Base-by-base conservation (phyloP, 208 protist genomes). In the Crithidia mellificae region DNA sequence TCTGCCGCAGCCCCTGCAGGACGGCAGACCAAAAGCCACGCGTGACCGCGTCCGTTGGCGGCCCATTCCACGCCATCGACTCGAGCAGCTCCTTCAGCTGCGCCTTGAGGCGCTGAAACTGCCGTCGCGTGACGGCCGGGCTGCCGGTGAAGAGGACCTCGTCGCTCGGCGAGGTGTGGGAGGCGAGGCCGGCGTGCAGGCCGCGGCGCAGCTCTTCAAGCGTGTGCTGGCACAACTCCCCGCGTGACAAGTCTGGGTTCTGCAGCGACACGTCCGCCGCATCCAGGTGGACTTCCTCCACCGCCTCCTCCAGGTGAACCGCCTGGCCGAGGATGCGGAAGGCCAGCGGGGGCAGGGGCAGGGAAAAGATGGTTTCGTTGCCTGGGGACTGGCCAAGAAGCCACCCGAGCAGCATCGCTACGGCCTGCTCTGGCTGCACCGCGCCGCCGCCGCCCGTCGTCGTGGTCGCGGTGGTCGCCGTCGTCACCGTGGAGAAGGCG, bases 341-440 rank as follows among this genome's bases (percentile, higher is more conserved):
- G 29, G 76, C 78, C 12, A 90, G 72, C 6, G 84, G 80, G 19
- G 84, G 74, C 32, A 90, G 57, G 25, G 77, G 84, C 9, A 78
- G 39, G 47, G 81, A 41, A 30, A 90, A 79, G 22, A 72, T 57
- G 6, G 74, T 63, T 0, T 73, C 80, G 56, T 86, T 90, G n/a
- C 70, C 54, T 8, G 77, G 19, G 8, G 67, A 27, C 69, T 80
- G 82, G 32, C 84, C 80, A 2, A 90, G 32, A 14, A 90, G 71
- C 74, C 77, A 90, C 22, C 84, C 84, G 17, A 90, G 54, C 62
- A 75, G 30, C 52, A 43, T 32, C 17, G 74, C 68, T 54, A 80
- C 75, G 1, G 70, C 70, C 9, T 78, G 19, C 30, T 66, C 73
- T 12, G n/a, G 17, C 47, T 51, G 67, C 12, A 20, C 38, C 14